Percentiles rank a stretch among this genome's conserved stretches.
phyloP scores from a whole-genome alignment of 306 rosid genomes.

The Medicago lupulina region DNA sequence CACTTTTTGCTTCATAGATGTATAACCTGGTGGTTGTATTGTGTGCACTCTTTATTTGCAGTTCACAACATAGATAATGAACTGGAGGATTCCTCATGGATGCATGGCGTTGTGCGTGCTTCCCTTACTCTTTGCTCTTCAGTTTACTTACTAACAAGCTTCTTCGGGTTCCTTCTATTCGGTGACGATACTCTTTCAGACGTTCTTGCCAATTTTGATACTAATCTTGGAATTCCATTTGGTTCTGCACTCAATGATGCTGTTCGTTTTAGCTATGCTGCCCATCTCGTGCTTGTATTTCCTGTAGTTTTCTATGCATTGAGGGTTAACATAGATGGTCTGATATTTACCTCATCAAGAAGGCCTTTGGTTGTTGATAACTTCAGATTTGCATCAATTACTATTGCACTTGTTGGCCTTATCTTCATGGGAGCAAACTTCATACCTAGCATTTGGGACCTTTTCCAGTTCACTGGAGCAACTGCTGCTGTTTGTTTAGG shows the following conservation, averaged over 20 bases:
- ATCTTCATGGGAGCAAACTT: slow-evolving; percentile 60
- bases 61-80: slow-evolving; percentile 84
- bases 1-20: slow-evolving; percentile 31
- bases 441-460: slow-evolving; percentile 75
- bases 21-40: slow-evolving; percentile 5
- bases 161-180: slow-evolving; percentile 89
- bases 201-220: slow-evolving; percentile 86
- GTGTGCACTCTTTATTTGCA: slow-evolving; percentile 51
- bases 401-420: slow-evolving; percentile 46
- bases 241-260: slow-evolving; percentile 73
- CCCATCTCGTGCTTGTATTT: slow-evolving; percentile 90
- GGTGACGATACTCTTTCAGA: slow-evolving; percentile 87
- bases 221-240: slow-evolving; percentile 80
- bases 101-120: slow-evolving; percentile 67
- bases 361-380: slow-evolving; percentile 71
- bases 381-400: slow-evolving; percentile 63
- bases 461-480: slow-evolving; percentile 62
- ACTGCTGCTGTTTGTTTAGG: slow-evolving; percentile 60
- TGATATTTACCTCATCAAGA: slow-evolving; percentile 67
- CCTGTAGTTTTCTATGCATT: slow-evolving; percentile 81
- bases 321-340: slow-evolving; percentile 80
- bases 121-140: slow-evolving; percentile 78
- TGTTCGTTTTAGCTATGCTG: slow-evolving; percentile 85
- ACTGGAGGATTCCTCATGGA: slow-evolving; percentile 73
- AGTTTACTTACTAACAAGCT: slow-evolving; percentile 79